A percentile compares a stretch with the other conserved stretches of the same genome.
Evolutionary conservation across 306 rosid genomes (phyloP).

Genomic region (Mimosa pudica): DNA sequence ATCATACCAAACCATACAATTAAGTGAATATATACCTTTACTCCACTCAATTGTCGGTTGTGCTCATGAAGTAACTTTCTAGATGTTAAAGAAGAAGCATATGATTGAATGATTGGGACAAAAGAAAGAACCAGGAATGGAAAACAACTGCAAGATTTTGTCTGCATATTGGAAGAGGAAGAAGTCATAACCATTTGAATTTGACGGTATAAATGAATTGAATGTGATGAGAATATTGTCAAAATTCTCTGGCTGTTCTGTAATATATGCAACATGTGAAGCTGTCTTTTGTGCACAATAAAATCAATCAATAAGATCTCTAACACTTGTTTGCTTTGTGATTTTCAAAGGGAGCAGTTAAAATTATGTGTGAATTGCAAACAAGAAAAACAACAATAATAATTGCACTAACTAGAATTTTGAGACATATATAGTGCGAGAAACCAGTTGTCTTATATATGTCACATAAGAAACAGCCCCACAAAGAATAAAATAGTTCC

Average conservation of each 20-base stretch:
- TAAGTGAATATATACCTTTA: no score
- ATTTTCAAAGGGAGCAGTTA: slow-evolving; percentile 97
- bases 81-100: not conserved
- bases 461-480: slow-evolving; percentile 74
- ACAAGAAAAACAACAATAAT: slow-evolving; percentile 9
- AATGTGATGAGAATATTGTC: slow-evolving; percentile 37
- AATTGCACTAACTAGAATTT: slow-evolving; percentile 36
- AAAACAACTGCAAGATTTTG: slow-evolving; percentile 60
- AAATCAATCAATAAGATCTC: slow-evolving; percentile 39
- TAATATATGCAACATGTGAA: slow-evolving; percentile 69
- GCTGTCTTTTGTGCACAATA: slow-evolving; percentile 76
- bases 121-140: slow-evolving; percentile 50
- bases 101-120: slow-evolving; percentile 38
- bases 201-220: slow-evolving; percentile 38
- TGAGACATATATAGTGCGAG: slow-evolving; percentile 27
- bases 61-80: not conserved
- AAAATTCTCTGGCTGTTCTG: slow-evolving; percentile 31
- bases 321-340: slow-evolving; percentile 75
- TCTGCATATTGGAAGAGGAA: slow-evolving; percentile 44
- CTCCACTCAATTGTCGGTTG: not conserved
- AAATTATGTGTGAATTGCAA: slow-evolving; percentile 54
- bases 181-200: slow-evolving; percentile 60
- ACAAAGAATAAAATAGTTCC: slow-evolving; percentile 42
- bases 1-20: no score
- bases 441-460: slow-evolving; percentile 49